Evolutionary conservation across 192 early-diverging fungal genomes (phyloP).

Genomic region (Pilobolus umbonatus): DNA sequence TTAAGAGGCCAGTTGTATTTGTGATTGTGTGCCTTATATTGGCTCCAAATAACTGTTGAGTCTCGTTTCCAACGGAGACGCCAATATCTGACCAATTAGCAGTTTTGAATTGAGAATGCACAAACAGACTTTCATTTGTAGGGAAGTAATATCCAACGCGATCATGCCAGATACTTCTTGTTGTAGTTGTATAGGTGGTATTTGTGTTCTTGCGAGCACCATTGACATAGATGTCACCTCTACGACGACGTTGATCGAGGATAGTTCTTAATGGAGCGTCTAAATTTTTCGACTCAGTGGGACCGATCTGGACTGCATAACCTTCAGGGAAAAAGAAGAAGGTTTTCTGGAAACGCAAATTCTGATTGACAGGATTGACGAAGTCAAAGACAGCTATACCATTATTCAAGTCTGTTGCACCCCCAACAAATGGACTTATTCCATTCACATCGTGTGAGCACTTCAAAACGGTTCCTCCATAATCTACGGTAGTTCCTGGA

Average conservation of each 20-base stretch:
- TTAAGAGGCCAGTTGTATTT: not conserved
- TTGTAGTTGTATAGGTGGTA: not conserved
- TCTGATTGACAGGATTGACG: conserved; percentile 15
- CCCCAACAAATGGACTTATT: conserved; percentile 21
- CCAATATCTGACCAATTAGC: conserved; percentile 21
- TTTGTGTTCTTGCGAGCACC: not conserved
- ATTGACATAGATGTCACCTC: conserved; percentile 15
- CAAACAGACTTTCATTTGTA: not conserved
- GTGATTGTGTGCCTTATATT: not conserved
- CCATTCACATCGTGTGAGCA: conserved; percentile 15
- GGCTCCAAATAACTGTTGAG: conserved; percentile 13
- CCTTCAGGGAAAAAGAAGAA: conserved; percentile 19
- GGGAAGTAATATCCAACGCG: conserved; percentile 21
- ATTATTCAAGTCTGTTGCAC: conserved; percentile 14
- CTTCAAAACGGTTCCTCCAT: conserved; percentile 11
- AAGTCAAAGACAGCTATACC: conserved; percentile 28
- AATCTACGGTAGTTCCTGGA: conserved; percentile 27
- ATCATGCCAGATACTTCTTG: conserved; percentile 20
- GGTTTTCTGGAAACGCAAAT: conserved; percentile 14
- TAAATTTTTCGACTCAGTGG: not conserved
- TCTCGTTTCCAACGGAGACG: conserved; percentile 8
- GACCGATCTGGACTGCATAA: conserved; percentile 20
- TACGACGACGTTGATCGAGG: conserved; percentile 21
- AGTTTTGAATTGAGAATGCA: conserved; percentile 1
- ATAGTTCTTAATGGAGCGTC: not conserved